Evolutionary conservation across 805 yeast species (phyloP).

Genomic region (Candida succiphila): DNA sequence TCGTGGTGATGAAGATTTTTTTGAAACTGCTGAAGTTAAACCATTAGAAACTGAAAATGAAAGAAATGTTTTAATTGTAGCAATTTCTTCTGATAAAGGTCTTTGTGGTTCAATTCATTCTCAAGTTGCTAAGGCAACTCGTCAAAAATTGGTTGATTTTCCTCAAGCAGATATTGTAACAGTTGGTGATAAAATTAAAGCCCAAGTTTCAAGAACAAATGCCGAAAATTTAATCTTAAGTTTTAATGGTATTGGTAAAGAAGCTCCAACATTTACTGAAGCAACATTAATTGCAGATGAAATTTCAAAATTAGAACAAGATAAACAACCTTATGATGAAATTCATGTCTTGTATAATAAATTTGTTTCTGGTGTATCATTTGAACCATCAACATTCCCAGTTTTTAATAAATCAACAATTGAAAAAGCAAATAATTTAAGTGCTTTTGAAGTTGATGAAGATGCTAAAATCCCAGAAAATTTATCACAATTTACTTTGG

Average conservation of each 20-base stretch:
- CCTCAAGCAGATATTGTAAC: conserved; percentile 73
- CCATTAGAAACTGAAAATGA: conserved; percentile 30
- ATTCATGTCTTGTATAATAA: conserved; percentile 80
- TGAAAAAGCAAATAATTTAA: conserved; percentile 76
- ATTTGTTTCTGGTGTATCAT: conserved; percentile 80
- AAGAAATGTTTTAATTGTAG: conserved; percentile 67
- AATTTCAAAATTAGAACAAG: conserved; percentile 61
- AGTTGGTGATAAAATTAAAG: conserved; percentile 90
- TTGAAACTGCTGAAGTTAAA: conserved; percentile 69
- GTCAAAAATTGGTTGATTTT: conserved; percentile 49
- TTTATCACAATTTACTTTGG: conserved; percentile 73
- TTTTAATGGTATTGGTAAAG: conserved; percentile 91
- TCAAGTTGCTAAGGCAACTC: conserved; percentile 83
- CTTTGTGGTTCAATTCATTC: conserved; percentile 98
- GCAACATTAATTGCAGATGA: conserved; percentile 84
- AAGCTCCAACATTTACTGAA: conserved; percentile 89
- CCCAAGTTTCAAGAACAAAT: conserved; percentile 80
- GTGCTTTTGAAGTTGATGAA: conserved; percentile 72
- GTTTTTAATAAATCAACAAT: conserved; percentile 64
- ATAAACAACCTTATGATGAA: conserved; percentile 69
- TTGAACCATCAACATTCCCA: conserved; percentile 68
- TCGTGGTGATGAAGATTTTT: conserved; percentile 71
- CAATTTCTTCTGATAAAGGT: conserved; percentile 95
- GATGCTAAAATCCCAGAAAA: conserved; percentile 60
- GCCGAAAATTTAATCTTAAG: conserved; percentile 59